phyloP scores from a whole-genome alignment of 495 filamentous ascomycete genomes.

The Penicillium paxilli region DNA sequence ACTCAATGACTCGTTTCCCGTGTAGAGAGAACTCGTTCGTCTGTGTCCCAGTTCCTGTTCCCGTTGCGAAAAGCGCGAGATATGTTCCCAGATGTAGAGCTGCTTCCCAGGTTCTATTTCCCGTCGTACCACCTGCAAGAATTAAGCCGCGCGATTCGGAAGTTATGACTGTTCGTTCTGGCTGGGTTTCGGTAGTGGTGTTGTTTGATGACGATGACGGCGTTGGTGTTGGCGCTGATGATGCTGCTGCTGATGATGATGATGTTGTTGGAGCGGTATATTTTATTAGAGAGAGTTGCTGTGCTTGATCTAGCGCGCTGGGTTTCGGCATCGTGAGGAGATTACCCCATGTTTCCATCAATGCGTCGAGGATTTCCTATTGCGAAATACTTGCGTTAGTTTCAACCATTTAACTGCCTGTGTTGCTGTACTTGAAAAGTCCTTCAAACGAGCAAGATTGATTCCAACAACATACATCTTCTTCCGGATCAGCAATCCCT shows the following conservation, averaged over 20 bases:
- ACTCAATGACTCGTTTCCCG: conserved; percentile 71
- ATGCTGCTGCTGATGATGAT: conserved; percentile 32
- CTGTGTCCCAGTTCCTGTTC: no score
- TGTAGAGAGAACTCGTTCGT: conserved; percentile 42
- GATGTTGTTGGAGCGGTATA: conserved; percentile 55
- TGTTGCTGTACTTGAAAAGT: no score
- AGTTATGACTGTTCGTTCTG: conserved; percentile 40
- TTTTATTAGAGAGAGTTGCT: conserved; percentile 73
- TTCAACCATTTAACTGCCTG: no score
- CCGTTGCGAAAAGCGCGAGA: conserved; percentile 56
- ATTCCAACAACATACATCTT: conserved; percentile 72
- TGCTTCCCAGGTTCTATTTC: conserved; percentile 91
- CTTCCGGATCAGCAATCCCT: conserved; percentile 71
- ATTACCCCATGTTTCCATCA: conserved; percentile 60
- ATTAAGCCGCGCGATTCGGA: conserved; percentile 73
- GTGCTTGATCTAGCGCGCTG: conserved; percentile 60
- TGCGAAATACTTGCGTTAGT: background rate
- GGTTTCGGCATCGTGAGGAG: conserved; percentile 61
- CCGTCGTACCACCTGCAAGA: conserved; percentile 75
- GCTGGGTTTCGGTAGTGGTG: conserved; percentile 19
- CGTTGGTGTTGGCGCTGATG: conserved; percentile 16
- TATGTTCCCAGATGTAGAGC: conserved; percentile 81
- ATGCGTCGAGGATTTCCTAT: conserved; percentile 76
- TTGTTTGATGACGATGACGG: conserved; percentile 20
- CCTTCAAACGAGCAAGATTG: no score